Conservation (phyloP, 2,329 filamentous ascomycete species). For the Alternaria brassicae region DNA sequence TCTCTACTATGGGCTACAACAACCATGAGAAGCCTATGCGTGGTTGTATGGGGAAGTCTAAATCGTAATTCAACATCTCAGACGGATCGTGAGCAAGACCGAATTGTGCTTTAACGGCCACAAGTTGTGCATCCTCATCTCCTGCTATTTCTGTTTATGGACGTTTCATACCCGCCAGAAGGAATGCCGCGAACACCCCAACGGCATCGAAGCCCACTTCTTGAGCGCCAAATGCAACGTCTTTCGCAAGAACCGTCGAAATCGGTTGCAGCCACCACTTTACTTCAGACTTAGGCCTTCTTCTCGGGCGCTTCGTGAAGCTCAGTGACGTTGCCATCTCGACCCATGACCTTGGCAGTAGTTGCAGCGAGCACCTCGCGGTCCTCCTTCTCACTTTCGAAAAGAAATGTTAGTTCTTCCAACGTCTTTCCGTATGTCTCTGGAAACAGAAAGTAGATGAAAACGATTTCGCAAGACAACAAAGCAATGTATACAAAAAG, state of each 20-base stretch:
- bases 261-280: background rate
- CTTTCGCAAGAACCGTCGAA: background rate
- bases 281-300: slow-evolving; percentile 22
- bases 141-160: background rate
- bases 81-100: background rate
- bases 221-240: slow-evolving; percentile 15
- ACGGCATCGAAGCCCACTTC: slow-evolving; percentile 1
- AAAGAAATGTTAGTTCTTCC: slow-evolving; percentile 45
- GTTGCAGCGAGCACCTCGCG: slow-evolving; percentile 28
- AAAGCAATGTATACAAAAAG: slow-evolving; percentile 65
- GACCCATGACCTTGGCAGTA: slow-evolving; percentile 31
- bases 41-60: background rate
- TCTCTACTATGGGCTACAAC: background rate
- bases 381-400: slow-evolving; percentile 38
- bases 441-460: slow-evolving; percentile 48
- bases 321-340: slow-evolving; percentile 28
- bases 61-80: background rate
- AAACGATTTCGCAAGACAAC: slow-evolving; percentile 43
- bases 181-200: background rate
- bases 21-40: too few species aligned
- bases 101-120: background rate
- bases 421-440: slow-evolving; percentile 46
- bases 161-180: slow-evolving; percentile 7
- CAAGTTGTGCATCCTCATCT: background rate
- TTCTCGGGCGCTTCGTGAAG: slow-evolving; percentile 37